Conservation (phyloP, 805 yeast genomes). For the Starmerella bacillaris region DNA sequence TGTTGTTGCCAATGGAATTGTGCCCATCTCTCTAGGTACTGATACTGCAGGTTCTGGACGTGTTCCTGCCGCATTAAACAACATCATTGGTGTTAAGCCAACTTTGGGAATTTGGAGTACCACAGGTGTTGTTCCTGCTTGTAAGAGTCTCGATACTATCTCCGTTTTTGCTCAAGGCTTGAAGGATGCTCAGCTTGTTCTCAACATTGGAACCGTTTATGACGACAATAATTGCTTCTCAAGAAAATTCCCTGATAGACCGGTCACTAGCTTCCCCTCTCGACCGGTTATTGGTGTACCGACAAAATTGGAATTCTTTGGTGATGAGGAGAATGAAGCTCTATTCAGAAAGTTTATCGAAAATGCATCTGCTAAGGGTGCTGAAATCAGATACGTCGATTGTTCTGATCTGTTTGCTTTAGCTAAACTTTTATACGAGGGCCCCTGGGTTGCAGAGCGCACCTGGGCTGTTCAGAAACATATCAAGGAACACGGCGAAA, state of each 20-base stretch:
- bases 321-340: constrained; percentile 59
- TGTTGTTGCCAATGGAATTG: constrained; percentile 75
- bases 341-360: constrained; percentile 47
- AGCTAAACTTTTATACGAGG: constrained; percentile 82
- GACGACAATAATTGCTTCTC: constrained; percentile 71
- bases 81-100: constrained; percentile 82
- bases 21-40: constrained; percentile 79
- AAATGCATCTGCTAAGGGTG: constrained; percentile 33
- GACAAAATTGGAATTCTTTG: constrained; percentile 44
- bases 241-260: constrained; percentile 51
- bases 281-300: constrained; percentile 66
- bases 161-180: constrained; percentile 66
- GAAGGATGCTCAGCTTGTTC: constrained; percentile 65
- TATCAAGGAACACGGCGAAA: constrained; percentile 46
- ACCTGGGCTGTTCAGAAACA: constrained; percentile 64
- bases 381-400: constrained; percentile 44
- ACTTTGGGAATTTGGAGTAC: constrained; percentile 76
- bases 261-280: constrained; percentile 39
- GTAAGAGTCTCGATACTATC: constrained; percentile 84
- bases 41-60: constrained; percentile 98
- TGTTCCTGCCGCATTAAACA: constrained; percentile 91
- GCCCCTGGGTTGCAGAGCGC: constrained; percentile 98
- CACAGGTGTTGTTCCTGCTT: constrained; percentile 91
- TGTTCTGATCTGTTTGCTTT: constrained; percentile 60
- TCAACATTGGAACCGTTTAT: constrained; percentile 50